Evolutionary conservation across 345 rosid genomes (phyloP), one percentile per base, ranked within the genome.

Genomic region (Lenwebbia sp.): DNA sequence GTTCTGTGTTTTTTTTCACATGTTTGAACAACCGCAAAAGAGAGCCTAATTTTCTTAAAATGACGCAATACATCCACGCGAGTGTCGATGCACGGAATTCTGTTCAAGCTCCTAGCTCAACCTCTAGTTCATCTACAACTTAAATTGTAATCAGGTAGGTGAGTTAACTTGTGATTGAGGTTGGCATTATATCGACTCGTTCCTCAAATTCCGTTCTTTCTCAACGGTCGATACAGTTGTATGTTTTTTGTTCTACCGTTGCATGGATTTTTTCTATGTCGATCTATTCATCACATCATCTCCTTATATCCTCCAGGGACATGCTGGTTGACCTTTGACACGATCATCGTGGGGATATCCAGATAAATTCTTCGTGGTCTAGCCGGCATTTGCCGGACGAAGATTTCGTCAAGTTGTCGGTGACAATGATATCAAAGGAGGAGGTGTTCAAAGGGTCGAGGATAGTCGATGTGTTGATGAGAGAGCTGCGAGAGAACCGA

Each of bases 31-130:
- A 33, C 8, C 3, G 7, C 47, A 33, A 17, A 19, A 33, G 78
- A 9, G 25, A 6, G 23, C 21, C 7, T 33, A 2, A 33, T 33
- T 40, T 8, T 12, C 23, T 33, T 3, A 4, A 22, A 8, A 65
- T 30, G 17, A 7, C 23, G 3, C 3, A 8, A 17, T 1, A 3
- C 23, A 0, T 30, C 76, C 23, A 0, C 12, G 6, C 15, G 30
- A 65, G 23, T 30, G 76, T 65, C 41, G 1, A 65, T 30, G 23
- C 76, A 15, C 3, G 5, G 12, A 30, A 30, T 30, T 30, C 4
- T 8, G 11, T 17, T 33, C 76, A 30, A 65, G 44, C 76, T 30
- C 2, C 33, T 26, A n/a, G 37, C 5, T 13, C 5, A 5, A 12
- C 33, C 65, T 58, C 15, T 58, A 26, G 65, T n/a, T n/a, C 33